Evolutionary conservation across 1,284 basidiomycete species (phyloP).

Genomic region (Ustilago loliicola): DNA sequence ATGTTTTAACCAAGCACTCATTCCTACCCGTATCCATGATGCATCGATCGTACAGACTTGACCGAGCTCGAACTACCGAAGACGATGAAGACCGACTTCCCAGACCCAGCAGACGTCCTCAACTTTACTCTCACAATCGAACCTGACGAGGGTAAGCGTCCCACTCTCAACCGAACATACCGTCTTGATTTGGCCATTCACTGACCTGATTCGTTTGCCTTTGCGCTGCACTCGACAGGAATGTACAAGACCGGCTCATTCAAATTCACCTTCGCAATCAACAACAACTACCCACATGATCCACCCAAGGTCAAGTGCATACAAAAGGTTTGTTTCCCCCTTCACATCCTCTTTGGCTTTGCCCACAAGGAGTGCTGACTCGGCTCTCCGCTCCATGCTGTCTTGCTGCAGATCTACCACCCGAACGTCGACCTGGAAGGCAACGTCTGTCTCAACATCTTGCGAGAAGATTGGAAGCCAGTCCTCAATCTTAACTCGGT

Average conservation of each 20-base stretch:
- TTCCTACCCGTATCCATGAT: too few relatives aligned
- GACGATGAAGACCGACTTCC: slow-evolving; percentile 95
- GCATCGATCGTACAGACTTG: slow-evolving; percentile 76
- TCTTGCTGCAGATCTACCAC: slow-evolving; percentile 86
- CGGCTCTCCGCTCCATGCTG: background rate
- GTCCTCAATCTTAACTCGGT: slow-evolving; percentile 96
- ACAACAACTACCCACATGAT: slow-evolving; percentile 98
- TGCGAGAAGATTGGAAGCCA: slow-evolving; percentile 99
- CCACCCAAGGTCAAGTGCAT: slow-evolving; percentile 98
- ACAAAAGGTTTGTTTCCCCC: slow-evolving; percentile 79
- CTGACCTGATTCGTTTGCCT: background rate
- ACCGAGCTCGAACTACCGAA: slow-evolving; percentile 95
- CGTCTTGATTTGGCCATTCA: background rate
- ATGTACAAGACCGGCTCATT: slow-evolving; percentile 98
- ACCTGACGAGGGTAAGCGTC: slow-evolving; percentile 87
- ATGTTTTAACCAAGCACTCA: background rate
- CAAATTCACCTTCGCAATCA: slow-evolving; percentile 93
- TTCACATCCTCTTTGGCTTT: background rate
- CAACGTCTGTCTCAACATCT: slow-evolving; percentile 88
- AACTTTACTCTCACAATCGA: slow-evolving; percentile 95
- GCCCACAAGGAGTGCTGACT: background rate
- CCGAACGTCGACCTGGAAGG: slow-evolving; percentile 98
- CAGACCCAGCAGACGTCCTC: slow-evolving; percentile 90
- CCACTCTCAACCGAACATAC: background rate
- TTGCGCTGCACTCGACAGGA: slow-evolving; percentile 74